A percentile compares a stretch with the other conserved stretches of the same genome.
Conservation (phyloP, 495 filamentous ascomycete species). For the Penicillium steckii region DNA sequence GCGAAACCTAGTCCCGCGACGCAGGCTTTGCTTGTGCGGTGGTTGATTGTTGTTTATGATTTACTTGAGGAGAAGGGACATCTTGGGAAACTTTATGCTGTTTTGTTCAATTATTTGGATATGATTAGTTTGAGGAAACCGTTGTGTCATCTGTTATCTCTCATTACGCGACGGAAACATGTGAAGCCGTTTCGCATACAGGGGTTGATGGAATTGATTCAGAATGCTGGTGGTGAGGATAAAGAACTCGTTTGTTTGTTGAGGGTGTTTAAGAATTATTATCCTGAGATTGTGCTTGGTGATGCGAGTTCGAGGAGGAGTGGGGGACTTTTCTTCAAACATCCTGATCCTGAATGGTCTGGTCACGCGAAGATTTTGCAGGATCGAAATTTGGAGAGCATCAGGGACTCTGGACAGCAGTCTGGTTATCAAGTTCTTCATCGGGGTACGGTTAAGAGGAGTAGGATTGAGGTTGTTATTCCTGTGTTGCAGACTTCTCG, state of each 20-base stretch:
- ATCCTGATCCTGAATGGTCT: slow-evolving; percentile 78
- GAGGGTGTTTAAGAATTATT: slow-evolving; percentile 83
- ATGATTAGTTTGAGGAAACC: slow-evolving; percentile 58
- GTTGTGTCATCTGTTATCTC: slow-evolving; percentile 79
- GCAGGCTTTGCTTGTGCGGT: slow-evolving; percentile 69
- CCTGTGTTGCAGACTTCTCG: slow-evolving; percentile 74
- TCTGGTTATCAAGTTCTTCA: slow-evolving; percentile 46
- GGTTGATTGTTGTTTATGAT: slow-evolving; percentile 79
- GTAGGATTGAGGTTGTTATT: slow-evolving; percentile 50
- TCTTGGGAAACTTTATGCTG: slow-evolving; percentile 69
- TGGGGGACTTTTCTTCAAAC: slow-evolving; percentile 51
- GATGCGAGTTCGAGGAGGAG: slow-evolving; percentile 42
- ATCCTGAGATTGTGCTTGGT: slow-evolving; percentile 83
- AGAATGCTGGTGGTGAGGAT: slow-evolving; percentile 54
- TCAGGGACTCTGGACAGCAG: slow-evolving; percentile 23
- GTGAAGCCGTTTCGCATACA: slow-evolving; percentile 85
- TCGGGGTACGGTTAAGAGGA: slow-evolving; percentile 43
- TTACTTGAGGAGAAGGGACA: slow-evolving; percentile 62
- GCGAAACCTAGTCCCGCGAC: slow-evolving; percentile 71
- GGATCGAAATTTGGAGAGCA: slow-evolving; percentile 46
- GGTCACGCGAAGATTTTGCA: slow-evolving; percentile 65
- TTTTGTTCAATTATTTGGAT: slow-evolving; percentile 82
- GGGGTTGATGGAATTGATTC: slow-evolving; percentile 61
- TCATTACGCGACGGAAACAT: slow-evolving; percentile 82
- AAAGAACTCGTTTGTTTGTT: slow-evolving; percentile 76